Evolutionary conservation across 2,329 filamentous ascomycete genomes (phyloP).

Genomic region (Monilinia fructigena): DNA sequence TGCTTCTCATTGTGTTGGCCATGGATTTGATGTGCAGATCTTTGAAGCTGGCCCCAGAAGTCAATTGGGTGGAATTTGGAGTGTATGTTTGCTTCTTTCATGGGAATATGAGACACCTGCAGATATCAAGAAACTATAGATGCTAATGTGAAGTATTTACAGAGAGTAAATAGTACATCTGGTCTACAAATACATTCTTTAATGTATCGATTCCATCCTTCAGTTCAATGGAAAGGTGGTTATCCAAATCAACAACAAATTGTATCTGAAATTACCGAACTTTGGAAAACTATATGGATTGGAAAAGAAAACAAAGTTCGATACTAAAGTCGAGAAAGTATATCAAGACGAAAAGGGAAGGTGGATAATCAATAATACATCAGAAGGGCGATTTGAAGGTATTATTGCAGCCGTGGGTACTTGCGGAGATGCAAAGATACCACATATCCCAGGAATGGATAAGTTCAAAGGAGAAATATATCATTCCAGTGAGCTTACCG

Average conservation of each 20-base stretch:
- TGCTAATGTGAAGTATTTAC: not conserved
- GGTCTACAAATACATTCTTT: slow-evolving; percentile 79
- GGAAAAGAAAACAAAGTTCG: slow-evolving; percentile 68
- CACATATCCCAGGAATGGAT: slow-evolving; percentile 66
- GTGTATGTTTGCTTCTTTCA: slow-evolving; percentile 48
- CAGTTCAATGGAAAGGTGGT: slow-evolving; percentile 69
- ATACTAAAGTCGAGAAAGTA: slow-evolving; percentile 65
- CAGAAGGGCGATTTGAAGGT: slow-evolving; percentile 73
- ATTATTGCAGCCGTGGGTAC: slow-evolving; percentile 77
- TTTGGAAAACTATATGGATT: slow-evolving; percentile 77
- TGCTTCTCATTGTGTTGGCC: slow-evolving; percentile 78
- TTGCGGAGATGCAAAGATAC: slow-evolving; percentile 75
- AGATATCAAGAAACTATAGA: not conserved
- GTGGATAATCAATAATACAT: slow-evolving; percentile 75
- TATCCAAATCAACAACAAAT: slow-evolving; percentile 79
- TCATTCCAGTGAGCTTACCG: slow-evolving; percentile 74
- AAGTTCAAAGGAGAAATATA: slow-evolving; percentile 69
- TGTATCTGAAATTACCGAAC: slow-evolving; percentile 63
- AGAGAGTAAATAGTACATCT: slow-evolving; percentile 79
- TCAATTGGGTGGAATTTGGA: slow-evolving; percentile 77
- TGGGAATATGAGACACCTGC: not conserved
- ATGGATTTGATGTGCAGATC: slow-evolving; percentile 78
- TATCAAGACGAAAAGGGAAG: slow-evolving; percentile 66
- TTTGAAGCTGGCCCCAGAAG: slow-evolving; percentile 71
- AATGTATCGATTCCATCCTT: slow-evolving; percentile 87